These are phyloP conservation scores for Calonectria crousiana DNA, from an alignment of 2,329 filamentous ascomycete species.

Conservation along the genomic window DNA sequence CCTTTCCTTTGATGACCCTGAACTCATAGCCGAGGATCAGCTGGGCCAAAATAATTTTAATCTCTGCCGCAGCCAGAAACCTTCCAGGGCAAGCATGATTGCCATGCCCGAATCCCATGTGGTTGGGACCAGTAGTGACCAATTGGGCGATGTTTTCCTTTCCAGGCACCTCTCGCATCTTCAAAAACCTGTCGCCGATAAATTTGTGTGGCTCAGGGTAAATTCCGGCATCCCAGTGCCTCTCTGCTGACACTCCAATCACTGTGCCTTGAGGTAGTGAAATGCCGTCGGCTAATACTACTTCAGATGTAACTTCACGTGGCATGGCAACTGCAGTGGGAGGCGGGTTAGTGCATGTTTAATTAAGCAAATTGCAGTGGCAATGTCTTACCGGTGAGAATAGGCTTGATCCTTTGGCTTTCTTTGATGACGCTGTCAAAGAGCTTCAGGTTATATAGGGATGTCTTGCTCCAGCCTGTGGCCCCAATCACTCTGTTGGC, in stretches of 20 bases:
- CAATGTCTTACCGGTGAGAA: neutral
- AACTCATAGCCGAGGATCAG: neutral
- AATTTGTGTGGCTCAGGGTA: neutral
- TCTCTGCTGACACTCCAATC: neutral
- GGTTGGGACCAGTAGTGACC: neutral
- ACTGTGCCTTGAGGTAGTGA: neutral
- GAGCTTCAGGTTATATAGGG: neutral
- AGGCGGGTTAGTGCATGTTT: neutral
- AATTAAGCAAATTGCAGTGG: neutral
- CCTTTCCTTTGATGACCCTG: neutral
- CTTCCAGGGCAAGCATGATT: neutral
- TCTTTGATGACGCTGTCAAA: constrained; percentile 1
- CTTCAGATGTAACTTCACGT: neutral
- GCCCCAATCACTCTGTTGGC: neutral
- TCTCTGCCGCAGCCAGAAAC: neutral
- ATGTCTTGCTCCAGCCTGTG: neutral
- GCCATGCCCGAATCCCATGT: neutral
- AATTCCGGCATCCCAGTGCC: neutral
- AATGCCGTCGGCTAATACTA: neutral
- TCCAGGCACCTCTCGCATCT: neutral
- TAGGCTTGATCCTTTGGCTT: neutral
- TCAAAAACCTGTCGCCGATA: neutral
- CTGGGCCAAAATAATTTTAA: neutral
- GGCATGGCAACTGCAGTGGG: neutral
- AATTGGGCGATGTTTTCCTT: constrained; percentile 1